Evolutionary conservation across 148 eudicot genomes (phyloP), one percentile per base, ranked within the genome.

Genomic region (Cornus controversa): DNA sequence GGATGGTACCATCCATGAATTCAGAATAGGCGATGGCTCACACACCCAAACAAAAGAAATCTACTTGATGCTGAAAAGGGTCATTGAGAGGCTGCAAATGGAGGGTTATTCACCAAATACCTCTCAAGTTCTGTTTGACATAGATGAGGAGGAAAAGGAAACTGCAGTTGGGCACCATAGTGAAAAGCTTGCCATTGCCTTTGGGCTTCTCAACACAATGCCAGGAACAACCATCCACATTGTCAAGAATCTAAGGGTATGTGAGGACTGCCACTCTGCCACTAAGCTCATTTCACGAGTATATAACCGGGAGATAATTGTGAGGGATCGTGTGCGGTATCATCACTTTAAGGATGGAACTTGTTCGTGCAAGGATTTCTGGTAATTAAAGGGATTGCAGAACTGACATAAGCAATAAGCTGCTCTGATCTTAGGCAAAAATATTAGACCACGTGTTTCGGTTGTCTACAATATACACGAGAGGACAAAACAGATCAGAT

Each of bases 131-230:
- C 83, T 85, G 76, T 77, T 77, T 34, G 82, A 82, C 47, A 80
- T 85, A 0, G 77, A 81, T 60, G 86, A 83, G 75, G 86, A 80
- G 31, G 86, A 78, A 64, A 85, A 80, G 73, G 84, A 85, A 67
- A 80, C 77, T 54, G 78, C 70, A 31, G 67, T 85, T 4, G 67
- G 77, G 80, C 79, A 78, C 68, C 88, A 85, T 54, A 85, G 88
- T 69, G 88, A 85, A 72, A 82, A 83, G 78, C 77, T 85, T 26
- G 88, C 88, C 8, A 85, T 82, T 57, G 81, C 88, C n/a, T 85
- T 82, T 47, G 88, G 85, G 72, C 76, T 82, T 6, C 66, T 85
- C 7, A 80, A 78, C 5, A 78, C 85, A n/a, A 45, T 66, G 11
- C 75, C 83, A 0, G 84, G 83, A 27, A 69, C 72, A 37, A 80